Evolutionary conservation across 768 basidiomycete species (phyloP), one percentile per base, ranked within the genome.

Genomic region (Mycena galericulata): DNA sequence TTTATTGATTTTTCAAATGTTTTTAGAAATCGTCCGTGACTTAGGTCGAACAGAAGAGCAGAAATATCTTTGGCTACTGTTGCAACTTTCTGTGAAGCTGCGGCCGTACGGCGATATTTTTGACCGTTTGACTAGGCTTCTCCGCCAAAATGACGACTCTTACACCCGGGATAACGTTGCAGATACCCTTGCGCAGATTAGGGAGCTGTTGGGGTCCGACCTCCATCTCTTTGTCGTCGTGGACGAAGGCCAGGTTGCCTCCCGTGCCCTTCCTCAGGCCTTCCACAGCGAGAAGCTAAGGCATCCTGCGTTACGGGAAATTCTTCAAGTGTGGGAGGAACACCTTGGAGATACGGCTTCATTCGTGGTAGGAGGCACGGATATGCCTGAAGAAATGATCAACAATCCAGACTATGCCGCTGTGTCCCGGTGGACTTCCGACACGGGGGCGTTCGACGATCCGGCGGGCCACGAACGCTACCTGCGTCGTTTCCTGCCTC

Each of bases 381-480:
- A 41, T 11, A n/a, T 57, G 5, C 3, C 38, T n/a, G n/a, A n/a
- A n/a, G n/a, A n/a, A n/a, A n/a, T n/a, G n/a, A 9, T n/a, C 26
- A 2, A 15, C 41, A 2, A 29, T 50, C 14, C 38, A 5, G n/a
- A 30, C 15, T 3, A 59, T 34, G 17, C 41, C 9, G 43, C 7
- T 26, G 6, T 3, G 4, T 3, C 46, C 41, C 57, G 57, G 17
- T 65, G 57, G 64, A 54, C 32, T 36, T 55, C 43, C n/a, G 59
- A 57, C 27, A 70, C 59, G 18, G 65, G 65, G 17, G 41, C 58
- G 20, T 70, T 70, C 41, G 65, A 70, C 34, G 56, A 66, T 6
- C 38, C 15, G 14, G 17, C 49, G 7, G 18, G 20, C 36, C 65
- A 67, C 9, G 51, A 66, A 29, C 1, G 15, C 1, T 70, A 70